Evolutionary conservation across 176 grass and related monocot species (phyloP).

Genomic region (Raddia distichophylla): DNA sequence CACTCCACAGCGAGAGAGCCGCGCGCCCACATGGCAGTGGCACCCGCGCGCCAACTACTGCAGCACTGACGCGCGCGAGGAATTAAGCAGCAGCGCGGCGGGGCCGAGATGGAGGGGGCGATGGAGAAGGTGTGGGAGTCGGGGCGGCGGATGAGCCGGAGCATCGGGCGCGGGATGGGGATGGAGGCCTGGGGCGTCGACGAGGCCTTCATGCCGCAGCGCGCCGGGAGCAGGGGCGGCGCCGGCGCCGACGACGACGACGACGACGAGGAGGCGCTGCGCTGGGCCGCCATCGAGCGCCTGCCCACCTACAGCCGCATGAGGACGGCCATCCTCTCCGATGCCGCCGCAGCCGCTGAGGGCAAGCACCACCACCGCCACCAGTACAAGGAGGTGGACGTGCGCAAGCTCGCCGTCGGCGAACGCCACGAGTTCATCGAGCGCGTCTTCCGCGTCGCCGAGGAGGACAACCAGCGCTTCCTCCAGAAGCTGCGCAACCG

Average conservation of each 20-base stretch:
- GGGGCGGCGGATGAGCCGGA: constrained; percentile 71
- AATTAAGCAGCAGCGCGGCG: no score
- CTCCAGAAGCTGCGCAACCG: constrained; percentile 82
- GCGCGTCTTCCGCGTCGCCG: constrained; percentile 88
- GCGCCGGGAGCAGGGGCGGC: constrained; percentile 4
- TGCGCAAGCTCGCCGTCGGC: constrained; percentile 61
- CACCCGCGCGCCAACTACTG: no score
- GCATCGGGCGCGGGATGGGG: constrained; percentile 78
- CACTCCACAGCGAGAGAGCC: no score
- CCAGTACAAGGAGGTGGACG: constrained; percentile 86
- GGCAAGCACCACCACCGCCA: neutral
- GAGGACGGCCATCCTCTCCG: constrained; percentile 69
- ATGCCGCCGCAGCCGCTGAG: neutral
- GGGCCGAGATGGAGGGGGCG: constrained; percentile 24
- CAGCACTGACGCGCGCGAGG: no score
- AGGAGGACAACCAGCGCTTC: constrained; percentile 92
- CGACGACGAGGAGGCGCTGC: constrained; percentile 87
- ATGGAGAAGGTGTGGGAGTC: constrained; percentile 88
- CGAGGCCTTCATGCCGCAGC: constrained; percentile 61
- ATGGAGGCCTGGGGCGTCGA: constrained; percentile 85
- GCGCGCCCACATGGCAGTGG: no score
- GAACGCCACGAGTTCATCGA: constrained; percentile 96
- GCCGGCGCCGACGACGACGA: constrained; percentile 51
- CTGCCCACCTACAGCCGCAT: constrained; percentile 87
- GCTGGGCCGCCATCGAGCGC: constrained; percentile 89